Evolutionary conservation across 805 yeast genomes (phyloP).

Genomic region (Priceomyces medius): DNA sequence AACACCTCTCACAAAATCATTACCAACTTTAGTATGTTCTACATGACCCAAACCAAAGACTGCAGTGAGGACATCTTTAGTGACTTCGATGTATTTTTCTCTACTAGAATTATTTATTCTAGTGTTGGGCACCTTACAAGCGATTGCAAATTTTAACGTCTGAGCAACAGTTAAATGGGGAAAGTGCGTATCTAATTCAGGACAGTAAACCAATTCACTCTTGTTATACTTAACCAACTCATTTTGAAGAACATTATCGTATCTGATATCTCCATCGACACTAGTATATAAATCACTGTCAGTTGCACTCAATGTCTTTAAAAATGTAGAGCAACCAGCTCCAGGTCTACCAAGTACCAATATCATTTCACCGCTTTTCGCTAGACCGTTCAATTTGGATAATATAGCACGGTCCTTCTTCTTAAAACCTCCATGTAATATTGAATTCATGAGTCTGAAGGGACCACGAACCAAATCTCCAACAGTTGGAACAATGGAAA

Average conservation of each 20-base stretch:
- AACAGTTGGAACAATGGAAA: constrained; percentile 45
- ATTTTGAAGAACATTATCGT: constrained; percentile 58
- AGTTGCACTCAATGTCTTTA: constrained; percentile 26
- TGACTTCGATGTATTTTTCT: constrained; percentile 42
- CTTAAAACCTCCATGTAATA: constrained; percentile 21
- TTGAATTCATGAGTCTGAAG: neutral
- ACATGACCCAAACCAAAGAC: constrained; percentile 32
- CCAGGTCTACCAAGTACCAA: constrained; percentile 48
- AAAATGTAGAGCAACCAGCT: constrained; percentile 44
- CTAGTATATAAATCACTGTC: constrained; percentile 23
- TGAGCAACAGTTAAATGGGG: constrained; percentile 76
- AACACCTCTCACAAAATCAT: constrained; percentile 54
- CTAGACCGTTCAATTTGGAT: constrained; percentile 32
- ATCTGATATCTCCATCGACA: constrained; percentile 39
- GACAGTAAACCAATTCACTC: constrained; percentile 57
- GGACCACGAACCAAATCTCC: constrained; percentile 39
- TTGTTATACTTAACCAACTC: constrained; percentile 61
- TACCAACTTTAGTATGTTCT: constrained; percentile 30
- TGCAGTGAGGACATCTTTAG: constrained; percentile 26
- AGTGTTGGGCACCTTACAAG: constrained; percentile 61
- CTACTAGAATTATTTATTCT: constrained; percentile 49
- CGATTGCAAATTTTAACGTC: constrained; percentile 68
- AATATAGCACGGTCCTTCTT: constrained; percentile 18
- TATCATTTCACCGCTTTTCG: constrained; percentile 66
- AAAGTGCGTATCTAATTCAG: constrained; percentile 69